These are phyloP conservation scores for Wickerhamomyces strasburgensis DNA, from an alignment of 805 yeast species.

Conservation along the genomic window DNA sequence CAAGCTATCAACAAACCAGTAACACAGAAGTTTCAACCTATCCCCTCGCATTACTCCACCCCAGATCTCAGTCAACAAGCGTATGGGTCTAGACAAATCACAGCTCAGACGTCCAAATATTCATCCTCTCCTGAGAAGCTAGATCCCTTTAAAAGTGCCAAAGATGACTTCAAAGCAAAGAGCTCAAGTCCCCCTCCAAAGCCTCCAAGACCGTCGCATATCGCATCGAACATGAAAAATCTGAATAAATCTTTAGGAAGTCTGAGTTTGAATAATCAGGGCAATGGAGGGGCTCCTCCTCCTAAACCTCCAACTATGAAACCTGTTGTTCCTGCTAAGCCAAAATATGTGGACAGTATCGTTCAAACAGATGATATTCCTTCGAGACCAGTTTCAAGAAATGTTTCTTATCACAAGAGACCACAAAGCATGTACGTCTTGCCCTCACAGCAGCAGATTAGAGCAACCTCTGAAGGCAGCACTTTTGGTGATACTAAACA, in stretches of 20 bases:
- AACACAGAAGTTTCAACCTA: too few species aligned
- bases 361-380: constrained; percentile 22
- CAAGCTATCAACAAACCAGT: too few species aligned
- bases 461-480: constrained; percentile 9
- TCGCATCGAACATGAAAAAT: constrained; percentile 7
- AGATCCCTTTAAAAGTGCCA: constrained; percentile 9
- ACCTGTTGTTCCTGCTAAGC: constrained; percentile 14
- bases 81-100: background rate
- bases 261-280: constrained; percentile 10
- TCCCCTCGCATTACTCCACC: background rate
- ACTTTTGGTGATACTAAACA: background rate
- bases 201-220: constrained; percentile 19
- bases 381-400: constrained; percentile 3
- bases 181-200: constrained; percentile 14
- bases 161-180: constrained; percentile 5
- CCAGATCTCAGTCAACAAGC: background rate
- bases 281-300: too few species aligned
- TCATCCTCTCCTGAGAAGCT: background rate
- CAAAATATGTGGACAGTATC: constrained; percentile 25
- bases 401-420: constrained; percentile 13
- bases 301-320: constrained; percentile 1
- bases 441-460: constrained; percentile 5
- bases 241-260: constrained; percentile 22
- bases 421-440: constrained; percentile 34
- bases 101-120: constrained; percentile 2